phyloP scores from a whole-genome alignment of 2,329 filamentous ascomycete species.

The Cytospora piceae region DNA sequence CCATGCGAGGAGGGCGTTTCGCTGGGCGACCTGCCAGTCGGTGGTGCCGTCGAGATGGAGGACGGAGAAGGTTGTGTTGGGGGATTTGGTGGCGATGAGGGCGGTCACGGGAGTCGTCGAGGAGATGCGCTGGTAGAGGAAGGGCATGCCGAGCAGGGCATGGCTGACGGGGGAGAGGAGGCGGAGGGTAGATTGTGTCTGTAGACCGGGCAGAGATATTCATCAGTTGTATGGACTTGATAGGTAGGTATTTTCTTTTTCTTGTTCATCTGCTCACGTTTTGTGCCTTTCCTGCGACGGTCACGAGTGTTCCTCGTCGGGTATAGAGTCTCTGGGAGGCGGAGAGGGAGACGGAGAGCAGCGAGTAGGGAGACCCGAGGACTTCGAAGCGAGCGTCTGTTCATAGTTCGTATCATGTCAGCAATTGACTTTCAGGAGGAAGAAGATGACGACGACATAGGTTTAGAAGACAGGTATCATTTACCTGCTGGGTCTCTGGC shows the following conservation, averaged over 20 bases:
- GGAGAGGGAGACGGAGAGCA: constrained; percentile 90
- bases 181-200: constrained; percentile 89
- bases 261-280: constrained; percentile 62
- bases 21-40: constrained; percentile 92
- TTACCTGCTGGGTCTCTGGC: constrained; percentile 56
- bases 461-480: constrained; percentile 17
- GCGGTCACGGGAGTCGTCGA: constrained; percentile 88
- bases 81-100: constrained; percentile 84
- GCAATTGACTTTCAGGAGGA: not conserved
- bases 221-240: constrained; percentile 14
- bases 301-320: constrained; percentile 86
- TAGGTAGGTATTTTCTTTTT: too few species aligned
- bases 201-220: constrained; percentile 3
- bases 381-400: constrained; percentile 94
- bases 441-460: too few species aligned
- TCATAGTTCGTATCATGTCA: not conserved
- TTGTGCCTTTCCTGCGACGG: constrained; percentile 85
- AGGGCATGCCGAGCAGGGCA: constrained; percentile 82
- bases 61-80: constrained; percentile 83
- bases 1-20: constrained; percentile 91
- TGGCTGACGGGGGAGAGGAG: constrained; percentile 83
- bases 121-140: constrained; percentile 89
- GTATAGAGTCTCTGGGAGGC: constrained; percentile 94
- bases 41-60: constrained; percentile 90
- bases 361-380: constrained; percentile 86